Evolutionary conservation across 2,329 filamentous ascomycete species (phyloP).

Genomic region (Elsinoe australis): DNA sequence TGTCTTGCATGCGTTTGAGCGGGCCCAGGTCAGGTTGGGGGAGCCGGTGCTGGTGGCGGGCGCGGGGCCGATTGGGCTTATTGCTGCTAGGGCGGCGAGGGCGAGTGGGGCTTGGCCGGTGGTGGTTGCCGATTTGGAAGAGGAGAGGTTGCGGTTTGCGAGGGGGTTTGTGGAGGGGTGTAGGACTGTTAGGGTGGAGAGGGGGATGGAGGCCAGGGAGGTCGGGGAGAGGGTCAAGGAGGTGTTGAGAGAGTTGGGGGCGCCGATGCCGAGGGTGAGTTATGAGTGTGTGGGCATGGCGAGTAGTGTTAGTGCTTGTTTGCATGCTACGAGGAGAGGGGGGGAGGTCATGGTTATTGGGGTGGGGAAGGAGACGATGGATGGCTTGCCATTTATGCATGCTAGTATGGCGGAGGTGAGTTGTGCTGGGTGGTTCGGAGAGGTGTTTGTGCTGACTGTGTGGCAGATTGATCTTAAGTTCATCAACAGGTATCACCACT

Average conservation of each 20-base stretch:
- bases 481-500: slow-evolving; percentile 63
- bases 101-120: slow-evolving; percentile 66
- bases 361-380: slow-evolving; percentile 30
- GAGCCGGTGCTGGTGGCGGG: slow-evolving; percentile 48
- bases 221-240: slow-evolving; percentile 25
- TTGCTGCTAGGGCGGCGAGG: slow-evolving; percentile 47
- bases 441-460: background rate
- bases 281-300: slow-evolving; percentile 33
- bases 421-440: background rate
- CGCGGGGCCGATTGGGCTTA: slow-evolving; percentile 58
- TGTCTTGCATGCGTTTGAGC: slow-evolving; percentile 41
- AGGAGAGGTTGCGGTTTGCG: slow-evolving; percentile 70
- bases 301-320: slow-evolving; percentile 28
- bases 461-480: slow-evolving; percentile 52
- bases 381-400: slow-evolving; percentile 34
- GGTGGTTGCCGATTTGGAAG: slow-evolving; percentile 78
- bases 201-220: slow-evolving; percentile 22
- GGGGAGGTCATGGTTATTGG: slow-evolving; percentile 33
- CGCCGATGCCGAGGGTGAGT: slow-evolving; percentile 25
- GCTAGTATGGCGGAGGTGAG: slow-evolving; percentile 27
- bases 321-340: slow-evolving; percentile 24
- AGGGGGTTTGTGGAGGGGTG: slow-evolving; percentile 48
- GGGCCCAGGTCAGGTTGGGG: slow-evolving; percentile 28
- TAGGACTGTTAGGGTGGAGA: slow-evolving; percentile 25
- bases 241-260: slow-evolving; percentile 23